phyloP scores from a whole-genome alignment of 2,329 filamentous ascomycete species.

The Pezicula neosporulosa region DNA sequence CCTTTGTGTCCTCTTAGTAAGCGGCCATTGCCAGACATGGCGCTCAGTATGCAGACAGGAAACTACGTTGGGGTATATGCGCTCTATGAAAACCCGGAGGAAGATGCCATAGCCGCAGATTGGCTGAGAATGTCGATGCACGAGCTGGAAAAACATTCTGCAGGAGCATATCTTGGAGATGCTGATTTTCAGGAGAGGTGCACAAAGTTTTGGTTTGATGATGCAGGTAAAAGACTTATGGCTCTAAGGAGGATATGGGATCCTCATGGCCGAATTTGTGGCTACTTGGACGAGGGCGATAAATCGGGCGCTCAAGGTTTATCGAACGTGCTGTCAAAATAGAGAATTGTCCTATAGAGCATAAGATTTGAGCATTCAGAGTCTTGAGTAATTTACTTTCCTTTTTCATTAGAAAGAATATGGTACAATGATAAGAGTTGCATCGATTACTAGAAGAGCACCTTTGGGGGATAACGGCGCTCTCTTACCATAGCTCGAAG shows the following conservation, averaged over 20 bases:
- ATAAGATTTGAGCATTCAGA: too few relatives aligned
- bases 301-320: constrained; percentile 37
- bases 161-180: constrained; percentile 52
- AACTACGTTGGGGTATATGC: constrained; percentile 54
- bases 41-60: constrained; percentile 50
- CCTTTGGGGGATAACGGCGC: too few relatives aligned
- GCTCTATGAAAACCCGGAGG: constrained; percentile 43
- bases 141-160: constrained; percentile 35
- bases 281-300: constrained; percentile 44
- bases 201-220: constrained; percentile 22
- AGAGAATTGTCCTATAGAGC: too few relatives aligned
- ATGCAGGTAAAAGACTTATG: not conserved
- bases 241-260: not conserved
- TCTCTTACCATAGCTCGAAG: too few relatives aligned
- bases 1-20: constrained; percentile 45
- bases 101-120: constrained; percentile 38
- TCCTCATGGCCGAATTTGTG: constrained; percentile 36
- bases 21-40: constrained; percentile 44
- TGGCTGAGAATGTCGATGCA: constrained; percentile 42
- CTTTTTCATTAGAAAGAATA: too few relatives aligned
- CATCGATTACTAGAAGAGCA: too few relatives aligned
- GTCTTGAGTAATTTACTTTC: too few relatives aligned
- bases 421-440: too few relatives aligned
- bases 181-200: constrained; percentile 46
- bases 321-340: constrained; percentile 28